Evolutionary conservation across 495 filamentous ascomycete genomes (phyloP).

Genomic region (Podospora conica): DNA sequence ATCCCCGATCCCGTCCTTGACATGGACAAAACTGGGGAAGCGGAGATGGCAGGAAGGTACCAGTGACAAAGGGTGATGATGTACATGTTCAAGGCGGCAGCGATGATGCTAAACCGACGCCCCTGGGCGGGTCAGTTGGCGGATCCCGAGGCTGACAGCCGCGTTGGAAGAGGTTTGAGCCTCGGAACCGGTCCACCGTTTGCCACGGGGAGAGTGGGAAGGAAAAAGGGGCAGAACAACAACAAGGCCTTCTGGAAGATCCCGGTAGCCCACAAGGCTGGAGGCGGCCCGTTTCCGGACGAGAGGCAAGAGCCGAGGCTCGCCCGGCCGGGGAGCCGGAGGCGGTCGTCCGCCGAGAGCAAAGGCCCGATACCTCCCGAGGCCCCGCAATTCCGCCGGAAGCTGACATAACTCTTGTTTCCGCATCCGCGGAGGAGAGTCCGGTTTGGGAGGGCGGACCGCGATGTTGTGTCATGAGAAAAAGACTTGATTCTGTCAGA

Average conservation of each 20-base stretch:
- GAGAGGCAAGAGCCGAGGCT: background rate
- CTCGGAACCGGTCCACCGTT: background rate
- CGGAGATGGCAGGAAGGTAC: background rate
- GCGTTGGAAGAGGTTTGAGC: background rate
- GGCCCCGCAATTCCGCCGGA: background rate
- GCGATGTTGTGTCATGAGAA: background rate
- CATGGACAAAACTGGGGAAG: background rate
- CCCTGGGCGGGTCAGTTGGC: background rate
- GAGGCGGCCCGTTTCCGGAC: background rate
- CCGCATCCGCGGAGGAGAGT: background rate
- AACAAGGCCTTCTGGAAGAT: background rate
- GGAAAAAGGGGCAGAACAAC: background rate
- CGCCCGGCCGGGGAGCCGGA: background rate
- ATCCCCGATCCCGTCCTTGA: background rate
- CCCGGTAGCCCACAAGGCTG: background rate
- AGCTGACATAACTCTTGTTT: background rate
- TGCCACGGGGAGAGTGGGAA: background rate
- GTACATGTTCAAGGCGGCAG: background rate
- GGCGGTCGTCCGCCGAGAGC: background rate
- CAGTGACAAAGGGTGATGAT: background rate
- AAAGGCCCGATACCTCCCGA: conserved; percentile 4
- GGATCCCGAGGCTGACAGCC: background rate
- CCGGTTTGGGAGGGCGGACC: background rate
- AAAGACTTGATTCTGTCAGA: background rate
- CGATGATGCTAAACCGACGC: background rate